These are phyloP conservation scores for Acanthamoeba culbertsoni DNA, from an alignment of 208 protist genomes.

Conservation along the genomic window DNA sequence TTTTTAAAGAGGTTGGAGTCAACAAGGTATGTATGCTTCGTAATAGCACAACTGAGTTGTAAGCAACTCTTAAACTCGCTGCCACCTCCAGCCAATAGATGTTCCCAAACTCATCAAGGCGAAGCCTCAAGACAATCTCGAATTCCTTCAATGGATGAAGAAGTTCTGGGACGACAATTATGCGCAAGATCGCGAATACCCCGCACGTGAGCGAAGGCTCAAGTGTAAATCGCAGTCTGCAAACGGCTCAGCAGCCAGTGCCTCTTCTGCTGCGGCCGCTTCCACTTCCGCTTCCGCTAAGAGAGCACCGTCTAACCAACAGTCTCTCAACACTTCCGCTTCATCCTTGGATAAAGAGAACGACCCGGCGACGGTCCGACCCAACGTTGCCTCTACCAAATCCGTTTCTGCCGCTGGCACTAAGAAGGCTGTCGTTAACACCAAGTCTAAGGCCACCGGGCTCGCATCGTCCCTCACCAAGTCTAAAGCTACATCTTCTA, in stretches of 20 bases:
- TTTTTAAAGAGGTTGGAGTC: conserved; percentile 90
- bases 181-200: conserved; percentile 32
- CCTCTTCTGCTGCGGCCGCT: background rate
- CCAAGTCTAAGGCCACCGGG: no score
- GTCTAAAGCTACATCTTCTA: background rate
- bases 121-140: conserved; percentile 96
- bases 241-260: background rate
- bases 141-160: conserved; percentile 96
- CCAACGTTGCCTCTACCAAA: background rate
- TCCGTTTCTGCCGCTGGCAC: background rate
- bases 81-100: conserved; percentile 86
- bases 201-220: conserved; percentile 60
- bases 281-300: background rate
- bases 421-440: background rate
- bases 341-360: background rate
- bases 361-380: background rate
- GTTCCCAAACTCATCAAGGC: conserved; percentile 91
- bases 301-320: background rate
- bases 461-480: no score
- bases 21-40: conserved; percentile 76
- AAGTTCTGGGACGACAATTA: conserved; percentile 75
- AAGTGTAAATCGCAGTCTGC: background rate
- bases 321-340: background rate
- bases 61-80: background rate
- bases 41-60: background rate